These are phyloP conservation scores for Acacia pycnantha DNA, from an alignment of 331 rosid species.

Conservation along the genomic window DNA sequence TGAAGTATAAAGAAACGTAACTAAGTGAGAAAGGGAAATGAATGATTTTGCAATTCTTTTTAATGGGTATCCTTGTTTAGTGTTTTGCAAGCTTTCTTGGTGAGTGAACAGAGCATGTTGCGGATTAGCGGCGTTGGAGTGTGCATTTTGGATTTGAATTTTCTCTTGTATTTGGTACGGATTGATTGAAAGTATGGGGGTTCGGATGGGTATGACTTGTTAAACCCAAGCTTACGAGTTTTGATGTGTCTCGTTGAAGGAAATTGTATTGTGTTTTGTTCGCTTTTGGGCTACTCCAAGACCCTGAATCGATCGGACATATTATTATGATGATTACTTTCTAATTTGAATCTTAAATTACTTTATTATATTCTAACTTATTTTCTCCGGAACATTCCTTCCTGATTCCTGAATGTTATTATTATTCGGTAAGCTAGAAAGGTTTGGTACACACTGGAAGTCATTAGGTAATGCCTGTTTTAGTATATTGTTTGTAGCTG, in stretches of 20 bases:
- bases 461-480: background rate
- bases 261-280: constrained; percentile 13
- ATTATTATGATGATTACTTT: background rate
- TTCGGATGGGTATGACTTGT: constrained; percentile 17
- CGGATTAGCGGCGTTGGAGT: background rate
- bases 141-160: constrained; percentile 22
- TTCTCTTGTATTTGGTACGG: background rate
- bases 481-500: background rate
- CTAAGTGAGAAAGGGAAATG: background rate
- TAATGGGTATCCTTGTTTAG: background rate
- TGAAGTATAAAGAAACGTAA: background rate
- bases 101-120: constrained; percentile 9
- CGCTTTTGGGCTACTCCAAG: constrained; percentile 24
- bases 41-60: background rate
- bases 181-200: background rate
- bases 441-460: background rate
- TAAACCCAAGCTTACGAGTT: background rate
- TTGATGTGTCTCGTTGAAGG: background rate
- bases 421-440: constrained; percentile 4
- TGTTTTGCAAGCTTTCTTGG: constrained; percentile 25
- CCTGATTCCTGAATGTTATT: constrained; percentile 8
- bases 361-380: background rate
- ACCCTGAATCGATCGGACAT: constrained; percentile 6
- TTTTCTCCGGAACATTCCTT: background rate
- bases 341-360: background rate